phyloP scores from a whole-genome alignment of 1,284 basidiomycete species.

The Cystobasidium sp. region DNA sequence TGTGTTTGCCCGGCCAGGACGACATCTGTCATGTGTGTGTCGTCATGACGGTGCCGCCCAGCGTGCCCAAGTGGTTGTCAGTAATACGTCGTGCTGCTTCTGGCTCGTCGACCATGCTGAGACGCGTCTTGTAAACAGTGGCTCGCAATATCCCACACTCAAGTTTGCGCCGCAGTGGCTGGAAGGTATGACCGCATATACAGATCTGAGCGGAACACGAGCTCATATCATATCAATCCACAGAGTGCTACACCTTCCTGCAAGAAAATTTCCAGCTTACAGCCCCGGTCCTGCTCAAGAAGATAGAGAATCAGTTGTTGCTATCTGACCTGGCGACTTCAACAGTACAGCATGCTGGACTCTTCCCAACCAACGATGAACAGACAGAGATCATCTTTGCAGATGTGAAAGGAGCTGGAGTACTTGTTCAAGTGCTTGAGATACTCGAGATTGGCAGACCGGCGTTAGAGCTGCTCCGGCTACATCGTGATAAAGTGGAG shows the following conservation, averaged over 20 bases:
- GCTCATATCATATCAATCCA: neutral
- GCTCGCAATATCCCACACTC: slow-evolving; percentile 16
- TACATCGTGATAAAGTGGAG: slow-evolving; percentile 36
- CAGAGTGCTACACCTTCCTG: slow-evolving; percentile 32
- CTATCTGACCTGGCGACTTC: slow-evolving; percentile 34
- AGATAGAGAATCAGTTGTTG: slow-evolving; percentile 43
- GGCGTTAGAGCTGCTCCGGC: slow-evolving; percentile 32
- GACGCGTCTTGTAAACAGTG: slow-evolving; percentile 1
- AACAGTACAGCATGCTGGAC: slow-evolving; percentile 25
- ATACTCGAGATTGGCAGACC: slow-evolving; percentile 43
- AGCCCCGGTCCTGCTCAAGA: slow-evolving; percentile 31
- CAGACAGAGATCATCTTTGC: slow-evolving; percentile 18
- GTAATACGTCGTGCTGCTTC: neutral
- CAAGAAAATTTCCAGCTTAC: neutral
- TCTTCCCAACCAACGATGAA: slow-evolving; percentile 17
- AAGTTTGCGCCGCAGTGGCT: slow-evolving; percentile 37
- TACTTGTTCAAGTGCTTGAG: slow-evolving; percentile 42
- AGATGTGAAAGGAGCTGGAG: slow-evolving; percentile 10
- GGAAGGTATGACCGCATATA: slow-evolving; percentile 4
- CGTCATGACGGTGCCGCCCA: too few species aligned
- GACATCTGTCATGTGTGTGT: neutral
- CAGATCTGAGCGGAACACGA: neutral
- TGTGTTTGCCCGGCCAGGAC: too few species aligned
- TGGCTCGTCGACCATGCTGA: neutral
- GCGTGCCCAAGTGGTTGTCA: too few species aligned